A percentile compares a stretch with the other conserved stretches of the same genome.
Evolutionary conservation across 2,329 filamentous ascomycete species (phyloP).

Genomic region (Nigrograna mackinnonii): DNA sequence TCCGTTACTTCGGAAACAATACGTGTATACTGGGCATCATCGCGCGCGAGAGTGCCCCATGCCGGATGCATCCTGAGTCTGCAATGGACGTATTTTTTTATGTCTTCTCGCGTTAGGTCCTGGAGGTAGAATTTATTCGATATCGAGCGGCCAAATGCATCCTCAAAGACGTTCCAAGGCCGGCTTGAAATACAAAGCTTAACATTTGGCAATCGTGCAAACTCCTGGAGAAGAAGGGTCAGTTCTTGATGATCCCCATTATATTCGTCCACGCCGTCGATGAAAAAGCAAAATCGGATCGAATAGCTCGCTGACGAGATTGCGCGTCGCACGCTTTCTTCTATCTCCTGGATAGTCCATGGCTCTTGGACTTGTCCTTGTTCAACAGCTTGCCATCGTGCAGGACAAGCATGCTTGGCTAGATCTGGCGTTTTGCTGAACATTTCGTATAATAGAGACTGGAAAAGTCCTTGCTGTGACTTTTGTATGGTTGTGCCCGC

Average conservation of each 20-base stretch:
- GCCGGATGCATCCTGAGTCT: background rate
- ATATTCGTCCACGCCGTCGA: constrained; percentile 1
- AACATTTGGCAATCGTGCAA: background rate
- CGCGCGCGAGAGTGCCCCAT: background rate
- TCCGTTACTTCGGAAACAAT: background rate
- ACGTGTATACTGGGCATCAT: background rate
- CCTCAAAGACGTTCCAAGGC: background rate
- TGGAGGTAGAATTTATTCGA: background rate
- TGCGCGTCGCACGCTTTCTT: background rate
- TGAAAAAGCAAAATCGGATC: background rate
- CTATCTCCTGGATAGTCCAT: background rate
- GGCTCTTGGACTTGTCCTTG: background rate
- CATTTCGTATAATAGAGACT: background rate
- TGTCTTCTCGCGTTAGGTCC: background rate
- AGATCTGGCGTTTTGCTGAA: background rate
- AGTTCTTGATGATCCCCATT: background rate
- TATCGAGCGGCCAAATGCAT: background rate
- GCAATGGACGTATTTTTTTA: background rate
- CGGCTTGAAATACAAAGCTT: constrained; percentile 1
- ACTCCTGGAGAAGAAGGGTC: background rate
- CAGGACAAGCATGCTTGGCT: background rate
- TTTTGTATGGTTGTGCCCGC: background rate
- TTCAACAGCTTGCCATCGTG: background rate
- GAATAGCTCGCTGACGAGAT: background rate
- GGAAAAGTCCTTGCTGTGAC: background rate